Base-by-base conservation (phyloP, 805 yeast genomes). In the Candida adriatica region DNA sequence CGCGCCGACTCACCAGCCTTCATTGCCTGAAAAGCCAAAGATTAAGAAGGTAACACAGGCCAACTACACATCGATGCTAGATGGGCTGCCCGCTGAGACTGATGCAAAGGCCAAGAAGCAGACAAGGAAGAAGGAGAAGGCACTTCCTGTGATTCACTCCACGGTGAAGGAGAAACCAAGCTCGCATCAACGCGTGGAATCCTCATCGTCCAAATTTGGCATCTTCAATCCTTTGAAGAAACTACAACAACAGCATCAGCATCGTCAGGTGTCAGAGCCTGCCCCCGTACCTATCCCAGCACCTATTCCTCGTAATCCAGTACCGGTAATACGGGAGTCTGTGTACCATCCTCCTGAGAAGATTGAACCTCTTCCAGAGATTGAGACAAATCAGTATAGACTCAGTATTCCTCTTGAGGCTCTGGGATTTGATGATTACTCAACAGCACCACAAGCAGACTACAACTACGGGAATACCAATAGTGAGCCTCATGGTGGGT, bases 381-480 rank as follows among this genome's bases (percentile, higher is more conserved):
- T 47, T 28, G 49, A 45, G 33, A 42, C 46, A 6, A 45, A 48
- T 27, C 53, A 49, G 30, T 46, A 41, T 35, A 39, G 52, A 24
- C 24, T 49, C 13, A 48, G 51, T 13, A 42, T 48, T 8, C 58
- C 55, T 2, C 35, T 47, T 9, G 53, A 44, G 11, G 30, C 33
- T 13, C 47, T 50, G 30, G 48, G 42, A 1, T 36, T 48, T 24
- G 42, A 29, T 21, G 33, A 19, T 19, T 8, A 8, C 8, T 19
- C 22, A 11, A 28, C 8, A 27, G 30, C 18, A 20, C 26, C 5
- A 13, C 11, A 8, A 8, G 11, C 22, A 23, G 13, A 23, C 13
- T 23, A 13, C 9, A 8, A 30, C 30, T 22, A 27, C 25, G 25
- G 13, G 9, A 15, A 23, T 23, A 23, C 10, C 13, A 11, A 19